Base-by-base conservation (phyloP, 176 grass and related monocot species). In the Carex parvula region DNA sequence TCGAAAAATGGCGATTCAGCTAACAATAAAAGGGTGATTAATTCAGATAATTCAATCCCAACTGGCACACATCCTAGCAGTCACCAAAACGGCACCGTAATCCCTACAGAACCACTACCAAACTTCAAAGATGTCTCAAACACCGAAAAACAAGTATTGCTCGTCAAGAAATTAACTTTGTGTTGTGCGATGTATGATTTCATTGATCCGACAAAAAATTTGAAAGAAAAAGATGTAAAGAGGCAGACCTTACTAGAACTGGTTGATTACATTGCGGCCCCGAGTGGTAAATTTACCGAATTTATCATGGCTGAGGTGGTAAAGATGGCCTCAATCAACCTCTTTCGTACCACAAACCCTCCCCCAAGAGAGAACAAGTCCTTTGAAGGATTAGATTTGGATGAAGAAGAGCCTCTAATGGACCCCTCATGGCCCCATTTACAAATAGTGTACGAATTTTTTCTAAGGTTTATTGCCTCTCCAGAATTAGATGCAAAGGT, bases 321-420 rank as follows among this genome's bases (percentile, higher is more conserved):
- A 60, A 98, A 90, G 79, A 89, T 91, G 90, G 86, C 91, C 55
- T 94, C 92, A 0, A 87, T 89, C 79, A 98, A 98, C 86, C 84
- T 98, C 85, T 98, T 94, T 82, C 85, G 95, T 73, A 89, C 68
- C 89, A 85, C 87, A 17, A 89, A 60, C 79, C 90, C 92, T 54
- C 90, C 92, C 2, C 89, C 86, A 79, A 87, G 89, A 5, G 95
- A 98, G 29, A 94, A 94, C 84, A 98, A 94, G 85, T 85, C 88
- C 39, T 81, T 91, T 1, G 92, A 94, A 86, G 89, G 89, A 33
- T 81, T 91, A 58, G 95, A 98, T 92, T 83, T 98, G 86, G 95
- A 98, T 84, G 95, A 98, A 59, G 95, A 94, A 29, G 95, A 98
- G 84, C 95, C 95, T 66, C 81, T 98, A 83, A 93, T 98, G 95